These are phyloP conservation scores for Pichia sp. DNA, from an alignment of 1,139 yeast genomes.

Conservation along the genomic window DNA sequence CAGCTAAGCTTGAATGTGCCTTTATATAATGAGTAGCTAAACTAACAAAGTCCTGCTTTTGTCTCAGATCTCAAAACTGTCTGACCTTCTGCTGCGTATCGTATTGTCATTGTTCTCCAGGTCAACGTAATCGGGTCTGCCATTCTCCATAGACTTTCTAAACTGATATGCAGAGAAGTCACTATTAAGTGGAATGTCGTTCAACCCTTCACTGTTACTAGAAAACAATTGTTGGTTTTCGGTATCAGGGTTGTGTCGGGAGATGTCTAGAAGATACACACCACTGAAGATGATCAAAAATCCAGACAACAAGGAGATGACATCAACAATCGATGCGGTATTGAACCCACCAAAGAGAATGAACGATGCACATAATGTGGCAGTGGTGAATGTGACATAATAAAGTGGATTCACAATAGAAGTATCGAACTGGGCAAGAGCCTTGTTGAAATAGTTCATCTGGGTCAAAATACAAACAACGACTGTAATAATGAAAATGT, in stretches of 20 bases:
- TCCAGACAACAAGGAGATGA: slow-evolving; percentile 82
- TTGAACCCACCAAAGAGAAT: slow-evolving; percentile 84
- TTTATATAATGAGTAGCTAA: too few species aligned
- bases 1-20: too few species aligned
- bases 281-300: slow-evolving; percentile 85
- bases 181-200: slow-evolving; percentile 77
- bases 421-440: slow-evolving; percentile 88
- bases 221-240: slow-evolving; percentile 37
- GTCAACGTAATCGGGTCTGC: slow-evolving; percentile 41
- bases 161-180: slow-evolving; percentile 72
- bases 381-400: slow-evolving; percentile 88
- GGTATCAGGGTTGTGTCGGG: slow-evolving; percentile 57
- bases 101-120: slow-evolving; percentile 38
- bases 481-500: slow-evolving; percentile 74
- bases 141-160: slow-evolving; percentile 58
- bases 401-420: slow-evolving; percentile 88
- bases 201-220: slow-evolving; percentile 48
- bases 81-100: slow-evolving; percentile 60
- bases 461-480: slow-evolving; percentile 80
- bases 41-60: too few species aligned
- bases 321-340: slow-evolving; percentile 74
- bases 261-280: slow-evolving; percentile 74
- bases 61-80: slow-evolving; percentile 48
- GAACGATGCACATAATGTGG: slow-evolving; percentile 81
- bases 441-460: slow-evolving; percentile 92